Evolutionary conservation across 306 rosid genomes (phyloP).

Genomic region (Pachyrhizus erosus): DNA sequence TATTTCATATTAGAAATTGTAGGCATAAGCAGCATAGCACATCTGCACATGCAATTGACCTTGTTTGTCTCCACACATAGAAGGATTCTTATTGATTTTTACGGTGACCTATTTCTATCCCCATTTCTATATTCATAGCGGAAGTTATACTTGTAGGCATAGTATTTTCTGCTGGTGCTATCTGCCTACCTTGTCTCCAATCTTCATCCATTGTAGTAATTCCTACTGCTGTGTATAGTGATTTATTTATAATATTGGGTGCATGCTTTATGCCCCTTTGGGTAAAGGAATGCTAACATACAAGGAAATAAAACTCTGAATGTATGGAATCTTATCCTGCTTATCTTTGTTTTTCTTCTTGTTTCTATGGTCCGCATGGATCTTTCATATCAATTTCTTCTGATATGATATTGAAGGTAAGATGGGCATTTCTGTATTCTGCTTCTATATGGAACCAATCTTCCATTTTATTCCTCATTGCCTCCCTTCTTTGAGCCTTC

Average conservation of each 20-base stretch:
- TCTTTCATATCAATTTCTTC: not conserved
- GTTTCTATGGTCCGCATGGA: conserved; percentile 19
- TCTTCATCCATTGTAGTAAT: not conserved
- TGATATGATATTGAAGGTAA: conserved; percentile 25
- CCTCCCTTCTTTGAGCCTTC: not conserved
- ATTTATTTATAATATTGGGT: not conserved
- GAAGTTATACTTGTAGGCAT: not conserved
- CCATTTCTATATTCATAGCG: conserved; percentile 12
- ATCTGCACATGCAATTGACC: not conserved
- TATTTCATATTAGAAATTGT: not conserved
- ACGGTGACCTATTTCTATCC: not conserved
- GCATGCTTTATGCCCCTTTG: conserved; percentile 1
- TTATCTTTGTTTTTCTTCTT: conserved; percentile 17
- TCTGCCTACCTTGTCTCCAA: not conserved
- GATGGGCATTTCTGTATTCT: conserved; percentile 15
- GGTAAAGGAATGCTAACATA: conserved; percentile 17
- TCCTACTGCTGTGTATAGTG: not conserved
- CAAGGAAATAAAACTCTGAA: conserved; percentile 4
- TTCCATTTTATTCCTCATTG: not conserved
- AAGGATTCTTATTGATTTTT: conserved; percentile 14
- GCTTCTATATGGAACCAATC: conserved; percentile 12
- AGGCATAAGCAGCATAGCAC: conserved; percentile 1
- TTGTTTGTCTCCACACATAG: not conserved
- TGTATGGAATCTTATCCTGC: not conserved
- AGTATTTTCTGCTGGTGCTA: not conserved